phyloP scores from a whole-genome alignment of 1,139 yeast species.

The Kurtzmaniella natalensis region DNA sequence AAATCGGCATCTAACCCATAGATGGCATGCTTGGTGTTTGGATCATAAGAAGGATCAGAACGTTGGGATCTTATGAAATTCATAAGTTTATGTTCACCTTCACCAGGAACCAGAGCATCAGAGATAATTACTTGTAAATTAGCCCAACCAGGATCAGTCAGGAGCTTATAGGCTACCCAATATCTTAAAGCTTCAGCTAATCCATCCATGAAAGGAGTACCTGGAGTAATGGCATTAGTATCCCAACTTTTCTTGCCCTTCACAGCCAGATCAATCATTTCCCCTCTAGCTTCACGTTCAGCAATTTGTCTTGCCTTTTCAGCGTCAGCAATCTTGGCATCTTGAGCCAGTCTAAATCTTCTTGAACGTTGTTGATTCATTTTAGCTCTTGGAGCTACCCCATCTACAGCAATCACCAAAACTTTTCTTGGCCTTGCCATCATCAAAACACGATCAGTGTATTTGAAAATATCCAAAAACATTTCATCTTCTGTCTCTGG shows the following conservation, averaged over 20 bases:
- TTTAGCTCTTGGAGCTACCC: conserved; percentile 98
- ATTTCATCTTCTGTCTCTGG: conserved; percentile 95
- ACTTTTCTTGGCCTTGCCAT: conserved; percentile 96
- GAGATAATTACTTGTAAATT: conserved; percentile 78
- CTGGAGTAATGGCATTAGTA: conserved; percentile 97
- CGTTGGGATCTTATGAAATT: conserved; percentile 83
- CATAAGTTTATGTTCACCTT: conserved; percentile 98
- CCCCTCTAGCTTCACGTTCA: conserved; percentile 57
- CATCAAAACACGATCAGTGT: conserved; percentile 82
- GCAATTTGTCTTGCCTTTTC: conserved; percentile 51
- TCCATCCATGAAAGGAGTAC: conserved; percentile 95
- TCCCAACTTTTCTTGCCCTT: conserved; percentile 69
- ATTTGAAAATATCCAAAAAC: conserved; percentile 85
- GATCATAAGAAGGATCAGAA: conserved; percentile 79
- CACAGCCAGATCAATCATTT: conserved; percentile 58
- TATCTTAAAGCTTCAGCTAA: conserved; percentile 78
- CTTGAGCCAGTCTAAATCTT: conserved; percentile 92
- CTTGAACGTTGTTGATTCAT: conserved; percentile 98
- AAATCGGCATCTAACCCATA: conserved; percentile 98
- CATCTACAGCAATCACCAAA: conserved; percentile 93
- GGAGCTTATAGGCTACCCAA: conserved; percentile 84
- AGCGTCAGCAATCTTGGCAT: conserved; percentile 69
- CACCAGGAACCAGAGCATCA: conserved; percentile 98
- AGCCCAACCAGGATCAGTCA: conserved; percentile 90
- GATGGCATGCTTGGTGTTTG: conserved; percentile 88